Evolutionary conservation across 164 flowering plant species (phyloP), one percentile per base, ranked within the genome.

Genomic region (Magnolia changhungtana): DNA sequence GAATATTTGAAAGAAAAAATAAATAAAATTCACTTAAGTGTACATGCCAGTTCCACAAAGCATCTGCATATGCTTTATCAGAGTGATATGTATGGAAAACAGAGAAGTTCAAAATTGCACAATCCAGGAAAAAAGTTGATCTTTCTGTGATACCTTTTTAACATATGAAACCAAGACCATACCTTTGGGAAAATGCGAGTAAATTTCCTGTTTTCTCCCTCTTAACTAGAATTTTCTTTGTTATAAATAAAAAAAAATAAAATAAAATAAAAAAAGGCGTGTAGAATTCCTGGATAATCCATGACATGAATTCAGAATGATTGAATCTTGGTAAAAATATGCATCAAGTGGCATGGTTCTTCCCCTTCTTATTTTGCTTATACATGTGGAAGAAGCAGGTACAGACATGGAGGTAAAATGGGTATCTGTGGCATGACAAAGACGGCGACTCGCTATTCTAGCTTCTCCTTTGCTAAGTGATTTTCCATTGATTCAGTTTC

Each of bases 1-100:
- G 64, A 78, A 73, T 58, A 49, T 79, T 51, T 58, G 50, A 72
- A 69, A 64, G 14, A 59, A 75, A 67, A 69, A 59, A 69, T 69
- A 64, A 8, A 65, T 73, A 63, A 69, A 50, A 69, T 66, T 61
- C 45, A 75, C 72, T 76, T 61, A 6, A 63, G 69, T 72, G n/a
- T 50, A 73, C 55, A 49, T 68, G 7, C 67, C 10, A 66, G 68
- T 75, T 72, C 27, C 37, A 27, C 63, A 64, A 58, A 77, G 63
- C 63, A 13, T 74, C 55, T 71, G 70, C 23, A 74, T 20, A 63
- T 50, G 61, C 59, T 31, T n/a, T 59, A 27, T 18, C 27, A 51
- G 37, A 58, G 49, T 10, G 69, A 77, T 64, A 69, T 1, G 45
- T 37, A 37, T 67, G 69, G 24, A 69, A 69, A 8, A 7, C 64